phyloP scores from a whole-genome alignment of 1,284 basidiomycete genomes.

The Puccinia brachypodii region DNA sequence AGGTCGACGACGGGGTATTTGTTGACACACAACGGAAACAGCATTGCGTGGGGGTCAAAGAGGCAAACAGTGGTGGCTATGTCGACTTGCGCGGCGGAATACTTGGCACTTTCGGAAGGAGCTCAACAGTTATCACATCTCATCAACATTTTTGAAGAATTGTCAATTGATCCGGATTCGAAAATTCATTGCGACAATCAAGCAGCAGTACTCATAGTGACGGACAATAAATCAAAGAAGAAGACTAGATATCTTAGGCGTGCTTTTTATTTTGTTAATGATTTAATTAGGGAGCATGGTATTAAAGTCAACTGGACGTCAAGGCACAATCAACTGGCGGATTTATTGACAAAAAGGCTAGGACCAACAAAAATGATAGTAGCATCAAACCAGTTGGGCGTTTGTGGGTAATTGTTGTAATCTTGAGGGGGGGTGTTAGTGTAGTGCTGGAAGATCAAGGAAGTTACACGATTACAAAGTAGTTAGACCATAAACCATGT shows the following conservation, averaged over 20 bases:
- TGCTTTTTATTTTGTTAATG: constrained; percentile 4
- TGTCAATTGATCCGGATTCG: background rate
- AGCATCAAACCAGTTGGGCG: no score
- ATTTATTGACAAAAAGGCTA: background rate
- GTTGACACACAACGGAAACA: background rate
- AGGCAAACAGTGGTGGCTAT: background rate
- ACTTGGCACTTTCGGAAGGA: background rate
- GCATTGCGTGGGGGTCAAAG: constrained; percentile 6
- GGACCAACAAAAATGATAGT: no score
- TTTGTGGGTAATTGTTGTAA: no score
- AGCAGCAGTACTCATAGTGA: background rate
- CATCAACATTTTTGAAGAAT: background rate
- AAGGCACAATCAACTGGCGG: background rate
- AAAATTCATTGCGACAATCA: background rate
- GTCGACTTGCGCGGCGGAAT: background rate
- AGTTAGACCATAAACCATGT: no score
- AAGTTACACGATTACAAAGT: no score
- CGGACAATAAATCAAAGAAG: background rate
- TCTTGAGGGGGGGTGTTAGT: no score
- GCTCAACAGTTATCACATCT: background rate
- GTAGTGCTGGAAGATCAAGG: no score
- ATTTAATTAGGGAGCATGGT: background rate
- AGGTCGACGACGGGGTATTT: background rate
- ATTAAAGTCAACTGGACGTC: background rate
- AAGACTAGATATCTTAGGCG: background rate